A percentile compares a stretch with the other conserved stretches of the same genome.
Evolutionary conservation across 805 yeast genomes (phyloP).

Genomic region (Saturnispora kantuleensis): DNA sequence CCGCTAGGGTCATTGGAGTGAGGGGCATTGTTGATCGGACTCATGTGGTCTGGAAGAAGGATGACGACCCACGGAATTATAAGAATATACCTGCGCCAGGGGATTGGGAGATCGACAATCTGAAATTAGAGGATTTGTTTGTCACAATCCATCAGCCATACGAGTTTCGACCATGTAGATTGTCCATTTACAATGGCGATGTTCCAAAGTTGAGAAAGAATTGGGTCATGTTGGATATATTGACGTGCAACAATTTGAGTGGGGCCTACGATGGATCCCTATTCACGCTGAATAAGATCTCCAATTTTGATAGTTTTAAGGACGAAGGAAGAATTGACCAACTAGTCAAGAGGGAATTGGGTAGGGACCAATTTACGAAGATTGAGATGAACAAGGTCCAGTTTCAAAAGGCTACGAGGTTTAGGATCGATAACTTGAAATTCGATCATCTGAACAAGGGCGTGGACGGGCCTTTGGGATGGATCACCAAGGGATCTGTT

Average conservation of each 20-base stretch:
- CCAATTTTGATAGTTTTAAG: slow-evolving; percentile 41
- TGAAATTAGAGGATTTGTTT: slow-evolving; percentile 74
- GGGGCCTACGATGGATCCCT: slow-evolving; percentile 91
- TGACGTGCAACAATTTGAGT: slow-evolving; percentile 74
- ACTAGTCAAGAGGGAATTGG: slow-evolving; percentile 16
- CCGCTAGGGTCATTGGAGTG: slow-evolving; percentile 70
- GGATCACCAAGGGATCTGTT: slow-evolving; percentile 89
- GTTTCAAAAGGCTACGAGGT: slow-evolving; percentile 50
- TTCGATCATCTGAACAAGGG: slow-evolving; percentile 89
- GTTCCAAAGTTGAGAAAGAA: slow-evolving; percentile 74
- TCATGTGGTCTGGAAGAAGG: slow-evolving; percentile 71
- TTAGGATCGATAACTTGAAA: slow-evolving; percentile 75
- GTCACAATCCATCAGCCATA: slow-evolving; percentile 76
- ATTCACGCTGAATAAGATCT: slow-evolving; percentile 82
- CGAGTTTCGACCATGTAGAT: slow-evolving; percentile 72
- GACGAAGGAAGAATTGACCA: slow-evolving; percentile 22
- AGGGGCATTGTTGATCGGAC: slow-evolving; percentile 91
- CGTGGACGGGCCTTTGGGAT: slow-evolving; percentile 89
- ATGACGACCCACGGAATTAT: slow-evolving; percentile 77
- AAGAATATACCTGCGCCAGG: slow-evolving; percentile 69
- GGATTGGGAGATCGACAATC: slow-evolving; percentile 83
- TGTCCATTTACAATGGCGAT: slow-evolving; percentile 82
- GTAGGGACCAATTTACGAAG: slow-evolving; percentile 12
- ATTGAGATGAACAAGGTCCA: slow-evolving; percentile 13
- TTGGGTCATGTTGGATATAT: slow-evolving; percentile 83